Base-by-base conservation (phyloP, 805 yeast genomes). In the Priceomyces fermenticarens region DNA sequence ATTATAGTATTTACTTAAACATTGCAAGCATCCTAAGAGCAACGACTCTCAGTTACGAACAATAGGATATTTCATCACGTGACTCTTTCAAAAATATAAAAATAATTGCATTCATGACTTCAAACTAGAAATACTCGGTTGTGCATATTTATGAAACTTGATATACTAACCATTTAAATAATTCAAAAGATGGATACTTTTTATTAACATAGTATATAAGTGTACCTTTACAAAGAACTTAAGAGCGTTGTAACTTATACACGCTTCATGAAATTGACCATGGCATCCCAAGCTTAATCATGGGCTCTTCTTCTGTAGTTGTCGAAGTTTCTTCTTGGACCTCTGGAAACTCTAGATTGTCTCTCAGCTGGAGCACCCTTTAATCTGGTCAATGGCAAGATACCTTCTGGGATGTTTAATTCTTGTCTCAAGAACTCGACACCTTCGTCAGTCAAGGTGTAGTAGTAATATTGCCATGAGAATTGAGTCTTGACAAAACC, bases 391-490 rank as follows among this genome's bases (percentile, higher is more conserved):
- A 86, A 83, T 71, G 99, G 99, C 75, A 89, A 91, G 73, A 93
- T 85, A 78, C 89, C 95, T 76, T 87, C 95, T 78, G 99, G 99
- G 66, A 93, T 83, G 85, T 90, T 89, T 75, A 93, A 85, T 88
- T 89, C 93, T 72, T 88, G 89, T 80, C 97, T 87, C 70, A 93
- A 85, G 86, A 80, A 93, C 71, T 89, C 96, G 57, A 93, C 91
- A 85, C 99, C 99, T 78, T 88, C 97, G 72, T 93, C 98, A 72
- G 98, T 93, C 72, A 93, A 86, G 81, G 99, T 88, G 95, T 93
- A 93, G 96, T 93, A 93, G 81, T 93, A 93, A 84, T 88, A 88
- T 84, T 90, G 97, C 99, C 99, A 93, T 68, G 98, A 91, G 85
- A 91, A 93, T 80, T 89, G 98, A 65, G 99, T 93, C 88, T 91